Base-by-base conservation (phyloP, 106 monocot genomes). In the Cymbidium sinense region DNA sequence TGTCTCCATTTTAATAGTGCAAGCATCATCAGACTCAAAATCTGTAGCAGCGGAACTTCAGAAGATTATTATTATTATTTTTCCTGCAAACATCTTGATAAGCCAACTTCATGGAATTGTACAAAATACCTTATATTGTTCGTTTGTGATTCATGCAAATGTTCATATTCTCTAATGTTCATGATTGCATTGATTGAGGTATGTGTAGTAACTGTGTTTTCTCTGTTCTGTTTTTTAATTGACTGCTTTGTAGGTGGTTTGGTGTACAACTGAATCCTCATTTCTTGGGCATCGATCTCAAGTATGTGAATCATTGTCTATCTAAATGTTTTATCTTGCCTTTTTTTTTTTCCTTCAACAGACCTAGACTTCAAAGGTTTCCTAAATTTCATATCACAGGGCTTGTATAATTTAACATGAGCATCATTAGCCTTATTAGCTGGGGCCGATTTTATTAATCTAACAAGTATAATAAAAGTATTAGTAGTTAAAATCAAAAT, bases 231-330 rank as follows among this genome's bases (percentile, higher is more conserved):
- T 64, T 67, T 33, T 33, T 64, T 67, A 7, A 33, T 67, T 17
- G 13, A 4, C 4, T 58, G 21, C 23, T 34, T 43, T 70, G 50
- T 58, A 94, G 98, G 92, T 99, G 98, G 98, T 86, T 94, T 81
- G 98, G 98, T 28, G 88, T 94, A 67, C 98, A 99, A 77, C 83
- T 99, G 71, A 99, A 99, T 85, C 94, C 98, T 84, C 87, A 90
- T 21, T 80, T 99, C 76, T 77, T 99, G 84, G 94, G 92, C 80
- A 54, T 99, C 69, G 98, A 99, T 76, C 92, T 99, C 82, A 99
- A 99, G 98, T 99, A 94, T 77, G 90, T 84, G 27, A 65, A 25
- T 43, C 8, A 58, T 62, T 76, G 19, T 65, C 65, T 78, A 2
- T 25, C 15, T 62, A 62, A 25, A 34, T 69, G 18, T 34, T 33